Evolutionary conservation across 1,284 basidiomycete species (phyloP), one percentile per base, ranked within the genome.

Genomic region (Trametes hirsuta): DNA sequence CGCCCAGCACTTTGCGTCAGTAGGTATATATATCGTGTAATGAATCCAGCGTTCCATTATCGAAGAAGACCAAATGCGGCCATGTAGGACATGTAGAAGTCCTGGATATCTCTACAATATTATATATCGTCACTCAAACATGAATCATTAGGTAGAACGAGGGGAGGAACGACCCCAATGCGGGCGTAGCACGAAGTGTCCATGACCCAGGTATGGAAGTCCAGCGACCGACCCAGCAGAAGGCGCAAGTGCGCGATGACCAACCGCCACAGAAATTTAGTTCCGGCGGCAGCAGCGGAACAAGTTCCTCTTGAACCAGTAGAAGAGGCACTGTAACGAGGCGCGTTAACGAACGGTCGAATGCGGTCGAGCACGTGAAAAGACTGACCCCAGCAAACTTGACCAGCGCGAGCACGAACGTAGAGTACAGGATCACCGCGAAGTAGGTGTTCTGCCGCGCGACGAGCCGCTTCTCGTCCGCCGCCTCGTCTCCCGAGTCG

Each of bases 371-470:
- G 57, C 4, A 47, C 57, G 36, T 21, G 18, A 18, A 55, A 48
- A 24, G 1, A 85, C 93, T 71, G 75, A 95, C 93, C 68, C 94
- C 94, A 40, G 77, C 62, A 75, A 98, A 96, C 46, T 95, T 85
- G 66, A 98, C 85, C 44, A 85, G 76, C 5, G 93, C 84, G 22
- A 98, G 81, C 6, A 75, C 87, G 72, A 97, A 97, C 0, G 95
- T 98, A 34, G 93, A 90, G 81, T 93, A 98, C 39, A 98, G 81
- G 64, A 98, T 91, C 62, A 94, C 77, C 25, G 83, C 80, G 76
- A 96, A 95, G 75, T 95, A 95, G 30, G 78, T 77, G 71, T 90
- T 90, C 73, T 94, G 92, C 72, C 85, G 88, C 55, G 74, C 59
- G 56, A 76, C 77, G 66, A 93, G 74, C 0, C 75, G 71, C 22